Conservation (phyloP, 148 eudicot species). For the Tetragonia tetragonoides region DNA sequence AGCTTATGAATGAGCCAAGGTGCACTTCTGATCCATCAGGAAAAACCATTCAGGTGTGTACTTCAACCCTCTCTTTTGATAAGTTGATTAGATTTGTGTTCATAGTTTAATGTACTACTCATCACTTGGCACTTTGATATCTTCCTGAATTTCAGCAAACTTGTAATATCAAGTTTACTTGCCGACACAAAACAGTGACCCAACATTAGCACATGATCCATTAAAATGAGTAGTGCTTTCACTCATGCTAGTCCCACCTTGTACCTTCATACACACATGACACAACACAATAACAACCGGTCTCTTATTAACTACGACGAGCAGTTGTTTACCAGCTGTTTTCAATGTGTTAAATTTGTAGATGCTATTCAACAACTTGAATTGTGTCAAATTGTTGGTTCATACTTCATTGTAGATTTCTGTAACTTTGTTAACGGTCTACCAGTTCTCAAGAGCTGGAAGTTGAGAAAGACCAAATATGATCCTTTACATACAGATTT, state of each 20-base stretch:
- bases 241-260: constrained; percentile 10
- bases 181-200: constrained; percentile 25
- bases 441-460: not conserved
- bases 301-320: not conserved
- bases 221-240: not conserved
- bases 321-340: not conserved
- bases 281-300: not conserved
- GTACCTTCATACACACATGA: not conserved
- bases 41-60: constrained; percentile 72
- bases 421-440: not conserved
- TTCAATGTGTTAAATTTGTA: not conserved
- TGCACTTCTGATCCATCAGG: constrained; percentile 95
- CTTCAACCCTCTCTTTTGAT: not conserved
- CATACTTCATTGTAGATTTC: not conserved
- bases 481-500: not conserved
- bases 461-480: not conserved
- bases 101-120: not conserved
- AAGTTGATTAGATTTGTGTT: not conserved
- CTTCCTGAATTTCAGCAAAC: not conserved
- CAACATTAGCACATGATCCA: constrained; percentile 6
- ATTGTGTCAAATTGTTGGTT: not conserved
- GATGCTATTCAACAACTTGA: not conserved
- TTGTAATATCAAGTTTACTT: not conserved
- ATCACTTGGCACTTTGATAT: not conserved
- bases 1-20: constrained; percentile 98